Evolutionary conservation across 306 rosid species (phyloP), one percentile per base, ranked within the genome.

Genomic region (Begonia masoniana): DNA sequence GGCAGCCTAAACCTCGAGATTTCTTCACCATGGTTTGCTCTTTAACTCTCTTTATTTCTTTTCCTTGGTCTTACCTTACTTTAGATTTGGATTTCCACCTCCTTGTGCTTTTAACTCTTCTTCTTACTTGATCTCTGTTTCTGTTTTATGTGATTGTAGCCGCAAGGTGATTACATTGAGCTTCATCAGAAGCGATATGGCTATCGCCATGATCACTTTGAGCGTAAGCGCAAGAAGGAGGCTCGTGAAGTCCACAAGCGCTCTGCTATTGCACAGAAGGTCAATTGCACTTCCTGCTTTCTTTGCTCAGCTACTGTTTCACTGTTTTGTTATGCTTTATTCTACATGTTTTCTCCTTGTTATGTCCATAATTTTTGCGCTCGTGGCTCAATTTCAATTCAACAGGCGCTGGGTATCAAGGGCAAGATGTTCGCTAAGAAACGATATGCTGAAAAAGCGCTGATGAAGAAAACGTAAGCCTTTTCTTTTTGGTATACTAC

Each of bases 161-260:
- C 99, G 50, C 99, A 91, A 82, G 96, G 96, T 59, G 99, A 91
- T 75, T 83, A 91, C 73, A 86, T 91, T 24, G 99, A 91, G 9
- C 94, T 86, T 61, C 92, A 79, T 67, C 62, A 82, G 78, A 86
- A 79, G 72, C 81, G 94, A 35, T 50, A 83, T 91, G 99, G 99
- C 51, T 73, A 81, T 56, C 91, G 88, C 17, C 80, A 62, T 0
- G 99, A 91, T 54, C 79, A 91, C 77, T 77, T 71, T 56, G 94
- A 81, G 82, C 99, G 99, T 14, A 81, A 75, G 71, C 96, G 99
- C 72, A 91, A 91, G 86, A 86, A 72, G 62, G 81, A 66, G 53
- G 99, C 97, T 59, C 97, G 97, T 61, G 66, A 75, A 56, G 88
- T 77, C 49, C 96, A 83, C 71, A 79, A 73, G 64, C 96, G 66